phyloP scores from a whole-genome alignment of 768 basidiomycete genomes.

The Suillus occidentalis region DNA sequence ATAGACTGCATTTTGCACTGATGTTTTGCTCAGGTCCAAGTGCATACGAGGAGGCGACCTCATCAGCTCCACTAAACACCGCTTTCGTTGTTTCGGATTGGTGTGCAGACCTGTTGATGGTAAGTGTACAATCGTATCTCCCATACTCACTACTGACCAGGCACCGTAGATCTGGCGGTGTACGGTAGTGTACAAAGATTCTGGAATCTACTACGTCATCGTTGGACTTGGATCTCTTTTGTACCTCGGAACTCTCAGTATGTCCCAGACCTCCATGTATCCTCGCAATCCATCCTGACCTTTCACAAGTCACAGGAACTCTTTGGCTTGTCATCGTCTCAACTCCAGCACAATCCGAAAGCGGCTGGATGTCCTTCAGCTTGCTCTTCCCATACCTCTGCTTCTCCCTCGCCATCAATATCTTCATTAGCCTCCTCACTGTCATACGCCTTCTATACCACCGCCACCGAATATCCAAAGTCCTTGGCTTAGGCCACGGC shows the following conservation, averaged over 20 bases:
- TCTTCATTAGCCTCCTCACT: constrained; percentile 31
- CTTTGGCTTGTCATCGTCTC: constrained; percentile 32
- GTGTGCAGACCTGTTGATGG: constrained; percentile 33
- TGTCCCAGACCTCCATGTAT: neutral
- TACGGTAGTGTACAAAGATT: constrained; percentile 32
- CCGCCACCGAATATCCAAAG: constrained; percentile 23
- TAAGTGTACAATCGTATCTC: constrained; percentile 7
- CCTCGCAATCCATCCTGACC: neutral
- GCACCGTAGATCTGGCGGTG: constrained; percentile 31
- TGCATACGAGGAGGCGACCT: constrained; percentile 23
- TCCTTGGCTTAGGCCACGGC: constrained; percentile 28
- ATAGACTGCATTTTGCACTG: neutral
- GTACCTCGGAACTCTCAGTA: constrained; percentile 26
- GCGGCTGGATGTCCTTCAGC: constrained; percentile 32
- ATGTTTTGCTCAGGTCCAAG: constrained; percentile 20
- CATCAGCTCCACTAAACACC: constrained; percentile 25
- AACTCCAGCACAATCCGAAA: constrained; percentile 17
- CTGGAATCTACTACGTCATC: constrained; percentile 19
- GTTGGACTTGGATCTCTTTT: constrained; percentile 19
- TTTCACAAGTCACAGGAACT: constrained; percentile 26
- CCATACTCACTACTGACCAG: neutral
- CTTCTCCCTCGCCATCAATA: constrained; percentile 34
- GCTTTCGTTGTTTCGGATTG: constrained; percentile 33
- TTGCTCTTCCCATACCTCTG: constrained; percentile 34
- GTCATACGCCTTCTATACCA: constrained; percentile 33